Evolutionary conservation across 1,284 basidiomycete genomes (phyloP).

Genomic region (Trametes versicolor): DNA sequence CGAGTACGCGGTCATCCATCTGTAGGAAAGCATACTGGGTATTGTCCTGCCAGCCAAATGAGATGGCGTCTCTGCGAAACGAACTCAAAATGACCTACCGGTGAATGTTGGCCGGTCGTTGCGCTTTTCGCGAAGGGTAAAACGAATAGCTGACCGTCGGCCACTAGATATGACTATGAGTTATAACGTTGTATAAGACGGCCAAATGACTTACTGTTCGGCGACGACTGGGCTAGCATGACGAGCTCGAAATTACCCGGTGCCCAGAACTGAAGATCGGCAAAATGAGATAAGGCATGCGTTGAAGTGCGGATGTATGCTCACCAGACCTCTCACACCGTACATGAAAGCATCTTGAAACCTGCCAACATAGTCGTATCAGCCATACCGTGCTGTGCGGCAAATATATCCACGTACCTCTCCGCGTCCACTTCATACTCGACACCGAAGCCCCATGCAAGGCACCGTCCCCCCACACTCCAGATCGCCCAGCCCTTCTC

Average conservation of each 20-base stretch:
- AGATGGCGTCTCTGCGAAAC: neutral
- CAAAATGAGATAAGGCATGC: neutral
- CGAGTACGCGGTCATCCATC: conserved; percentile 92
- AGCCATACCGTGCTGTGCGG: neutral
- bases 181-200: no score
- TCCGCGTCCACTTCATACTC: conserved; percentile 70
- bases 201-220: conserved; percentile 53
- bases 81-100: conserved; percentile 58
- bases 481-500: conserved; percentile 90
- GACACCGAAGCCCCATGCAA: conserved; percentile 79
- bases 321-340: conserved; percentile 73
- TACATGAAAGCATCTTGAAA: conserved; percentile 90
- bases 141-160: conserved; percentile 80
- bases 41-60: conserved; percentile 72
- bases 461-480: conserved; percentile 90
- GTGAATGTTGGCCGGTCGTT: conserved; percentile 90
- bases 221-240: conserved; percentile 63
- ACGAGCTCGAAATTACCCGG: conserved; percentile 91
- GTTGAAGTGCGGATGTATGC: conserved; percentile 30
- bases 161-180: conserved; percentile 46
- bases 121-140: conserved; percentile 97
- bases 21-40: conserved; percentile 95
- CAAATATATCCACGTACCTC: conserved; percentile 49
- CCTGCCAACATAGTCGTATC: conserved; percentile 44
- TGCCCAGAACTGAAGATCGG: conserved; percentile 80